Percentiles rank a stretch among this genome's conserved stretches.
Conservation (phyloP, 345 rosid species). For the Lepidium aucheri region DNA sequence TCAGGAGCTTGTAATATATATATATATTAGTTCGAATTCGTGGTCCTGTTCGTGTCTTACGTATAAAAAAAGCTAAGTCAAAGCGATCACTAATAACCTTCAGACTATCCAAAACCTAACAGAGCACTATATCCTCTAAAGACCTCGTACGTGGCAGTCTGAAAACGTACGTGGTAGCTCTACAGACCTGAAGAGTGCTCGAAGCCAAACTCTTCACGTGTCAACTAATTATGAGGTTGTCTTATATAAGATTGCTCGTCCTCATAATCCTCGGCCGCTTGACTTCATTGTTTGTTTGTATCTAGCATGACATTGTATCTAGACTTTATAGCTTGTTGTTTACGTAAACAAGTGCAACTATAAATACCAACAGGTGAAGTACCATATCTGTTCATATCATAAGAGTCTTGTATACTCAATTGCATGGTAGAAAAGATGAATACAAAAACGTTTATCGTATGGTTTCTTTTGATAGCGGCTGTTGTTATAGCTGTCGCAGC, state of each 20-base stretch:
- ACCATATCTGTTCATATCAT: neutral
- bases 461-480: slow-evolving; percentile 21
- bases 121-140: neutral
- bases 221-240: neutral
- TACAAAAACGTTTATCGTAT: slow-evolving; percentile 6
- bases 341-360: slow-evolving; percentile 1
- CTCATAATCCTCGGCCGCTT: neutral
- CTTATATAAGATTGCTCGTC: neutral
- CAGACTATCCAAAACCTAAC: neutral
- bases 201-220: neutral
- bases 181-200: neutral
- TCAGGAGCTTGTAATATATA: no score
- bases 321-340: neutral
- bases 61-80: neutral
- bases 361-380: neutral
- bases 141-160: slow-evolving; percentile 6
- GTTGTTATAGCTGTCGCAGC: slow-evolving; percentile 8
- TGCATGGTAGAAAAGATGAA: slow-evolving; percentile 11
- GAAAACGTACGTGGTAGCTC: slow-evolving; percentile 7
- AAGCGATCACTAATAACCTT: neutral
- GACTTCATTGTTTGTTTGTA: neutral
- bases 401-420: neutral
- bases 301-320: neutral
- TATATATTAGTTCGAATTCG: no score
- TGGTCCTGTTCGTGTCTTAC: neutral